Base-by-base conservation (phyloP, 169 alveolate genomes). In the Amoebophrya sp. region DNA sequence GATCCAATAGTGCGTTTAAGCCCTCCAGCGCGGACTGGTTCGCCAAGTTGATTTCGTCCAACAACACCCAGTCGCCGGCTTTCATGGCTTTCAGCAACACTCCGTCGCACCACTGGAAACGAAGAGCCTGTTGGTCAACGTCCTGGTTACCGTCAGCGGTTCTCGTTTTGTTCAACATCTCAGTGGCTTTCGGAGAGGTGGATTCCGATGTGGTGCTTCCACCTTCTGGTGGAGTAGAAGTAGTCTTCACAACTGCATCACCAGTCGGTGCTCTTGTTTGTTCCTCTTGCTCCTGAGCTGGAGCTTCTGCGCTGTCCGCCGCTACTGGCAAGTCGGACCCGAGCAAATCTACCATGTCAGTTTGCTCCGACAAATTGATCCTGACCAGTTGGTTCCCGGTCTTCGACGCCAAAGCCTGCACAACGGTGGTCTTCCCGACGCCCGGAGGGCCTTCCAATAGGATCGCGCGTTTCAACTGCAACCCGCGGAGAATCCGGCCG, bases 391-490 rank as follows among this genome's bases (percentile, higher is more conserved):
- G 96, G 66, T 95, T 95, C 77, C 97, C 98, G 39, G 96, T 94
- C 40, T 95, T 90, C 89, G 95, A 95, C 14, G 99, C 99, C 90
- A 98, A 92, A 89, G 97, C 95, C 77, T 96, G 97, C 25, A 99
- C 96, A 7, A 97, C 95, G 54, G 99, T 97, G 2, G 99, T 98
- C 94, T 99, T 99, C 29, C 99, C 99, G 32, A 98, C 99, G 33
- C 99, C 99, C 7, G 99, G 99, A 25, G 99, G 98, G 14, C 99
- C 99, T 94, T 98, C 99, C 25, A 99, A 96, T 77, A 99, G 95
- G 77, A 99, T 97, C 7, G 99, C 98, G 77, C 97, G 96, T 39
- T 94, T 94, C 40, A 97, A 94, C 91, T 95, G 94, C 96, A 98
- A 92, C 25, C 98, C 99, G 47, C 99, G 95, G 29, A 97, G 94